Evolutionary conservation across 1,284 basidiomycete genomes (phyloP).

Genomic region (Pascua sp.): DNA sequence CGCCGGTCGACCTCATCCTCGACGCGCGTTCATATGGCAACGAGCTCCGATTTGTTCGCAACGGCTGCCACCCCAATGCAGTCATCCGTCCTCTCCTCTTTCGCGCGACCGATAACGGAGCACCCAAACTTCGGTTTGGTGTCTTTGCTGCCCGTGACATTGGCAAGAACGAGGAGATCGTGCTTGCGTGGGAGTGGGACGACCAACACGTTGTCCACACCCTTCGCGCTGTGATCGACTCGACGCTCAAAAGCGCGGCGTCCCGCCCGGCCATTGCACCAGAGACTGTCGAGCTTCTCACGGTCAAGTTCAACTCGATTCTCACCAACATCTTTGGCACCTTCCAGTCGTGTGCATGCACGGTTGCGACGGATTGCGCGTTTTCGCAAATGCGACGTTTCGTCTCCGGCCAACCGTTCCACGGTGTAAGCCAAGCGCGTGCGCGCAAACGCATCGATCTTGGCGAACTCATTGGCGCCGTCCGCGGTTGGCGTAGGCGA

Average conservation of each 20-base stretch:
- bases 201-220: conserved; percentile 83
- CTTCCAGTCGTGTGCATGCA: conserved; percentile 74
- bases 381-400: conserved; percentile 64
- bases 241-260: conserved; percentile 22
- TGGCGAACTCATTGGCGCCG: conserved; percentile 65
- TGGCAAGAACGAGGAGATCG: conserved; percentile 76
- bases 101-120: conserved; percentile 20
- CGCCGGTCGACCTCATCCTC: conserved; percentile 73
- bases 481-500: conserved; percentile 60
- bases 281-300: conserved; percentile 41
- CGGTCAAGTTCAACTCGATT: conserved; percentile 63
- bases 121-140: conserved; percentile 65
- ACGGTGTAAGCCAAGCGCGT: conserved; percentile 17
- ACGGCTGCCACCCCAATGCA: conserved; percentile 84
- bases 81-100: conserved; percentile 71
- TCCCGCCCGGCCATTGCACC: conserved; percentile 22
- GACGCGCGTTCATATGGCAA: conserved; percentile 78
- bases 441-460: conserved; percentile 53
- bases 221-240: conserved; percentile 48
- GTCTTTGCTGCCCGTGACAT: conserved; percentile 78
- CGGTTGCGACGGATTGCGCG: conserved; percentile 62
- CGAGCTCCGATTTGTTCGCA: conserved; percentile 70
- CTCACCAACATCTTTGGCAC: conserved; percentile 68
- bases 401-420: conserved; percentile 43
- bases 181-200: conserved; percentile 95